Evolutionary conservation across 2,329 filamentous ascomycete species (phyloP).

Genomic region (Tolypocladium capitatum): DNA sequence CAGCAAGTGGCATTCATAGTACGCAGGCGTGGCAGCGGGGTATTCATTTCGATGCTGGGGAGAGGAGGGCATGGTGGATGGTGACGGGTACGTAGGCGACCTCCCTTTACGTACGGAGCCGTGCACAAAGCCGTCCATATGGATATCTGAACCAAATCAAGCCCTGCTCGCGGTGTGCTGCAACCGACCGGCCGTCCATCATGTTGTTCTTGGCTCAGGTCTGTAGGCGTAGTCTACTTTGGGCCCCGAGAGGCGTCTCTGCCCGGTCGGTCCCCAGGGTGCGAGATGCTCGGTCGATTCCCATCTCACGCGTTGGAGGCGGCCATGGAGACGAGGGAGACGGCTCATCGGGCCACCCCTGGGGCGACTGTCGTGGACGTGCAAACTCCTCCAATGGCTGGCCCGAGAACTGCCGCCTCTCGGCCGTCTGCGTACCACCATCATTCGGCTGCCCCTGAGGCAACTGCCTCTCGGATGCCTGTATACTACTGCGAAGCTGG

Average conservation of each 20-base stretch:
- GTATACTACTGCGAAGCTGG: no score
- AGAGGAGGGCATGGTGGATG: background rate
- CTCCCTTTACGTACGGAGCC: background rate
- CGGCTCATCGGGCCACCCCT: background rate
- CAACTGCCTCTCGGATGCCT: background rate
- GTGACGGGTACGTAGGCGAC: background rate
- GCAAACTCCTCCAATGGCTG: background rate
- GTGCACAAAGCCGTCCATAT: background rate
- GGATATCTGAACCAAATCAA: background rate
- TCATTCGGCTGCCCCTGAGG: background rate
- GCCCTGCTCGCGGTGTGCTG: no score
- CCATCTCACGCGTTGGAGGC: no score
- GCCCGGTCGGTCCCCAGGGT: no score
- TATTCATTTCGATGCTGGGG: background rate
- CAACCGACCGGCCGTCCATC: no score
- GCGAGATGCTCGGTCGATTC: no score
- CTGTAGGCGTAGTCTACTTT: no score
- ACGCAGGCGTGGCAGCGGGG: background rate
- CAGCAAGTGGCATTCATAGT: background rate
- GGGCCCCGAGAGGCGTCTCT: no score
- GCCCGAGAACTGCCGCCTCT: background rate
- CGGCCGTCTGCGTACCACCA: background rate
- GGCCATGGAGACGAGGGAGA: background rate
- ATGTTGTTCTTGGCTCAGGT: no score
- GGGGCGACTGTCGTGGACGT: background rate